Conservation (phyloP, 345 rosid genomes). For the Aurinia saxatilis region DNA sequence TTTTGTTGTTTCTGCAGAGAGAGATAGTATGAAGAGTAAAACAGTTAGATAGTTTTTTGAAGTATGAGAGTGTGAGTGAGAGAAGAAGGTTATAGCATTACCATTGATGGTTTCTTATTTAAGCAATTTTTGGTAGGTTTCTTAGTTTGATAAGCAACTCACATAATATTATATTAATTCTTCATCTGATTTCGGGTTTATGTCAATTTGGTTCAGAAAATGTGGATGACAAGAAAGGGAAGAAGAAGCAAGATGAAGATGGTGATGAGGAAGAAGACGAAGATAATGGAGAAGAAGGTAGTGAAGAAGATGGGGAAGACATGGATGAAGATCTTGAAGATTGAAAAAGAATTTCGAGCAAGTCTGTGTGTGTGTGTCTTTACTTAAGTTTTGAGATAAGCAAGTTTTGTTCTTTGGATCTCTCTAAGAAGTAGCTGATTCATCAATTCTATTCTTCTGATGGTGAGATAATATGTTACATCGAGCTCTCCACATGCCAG, state of each 20-base stretch:
- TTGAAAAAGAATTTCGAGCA: not conserved
- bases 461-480: too few relatives aligned
- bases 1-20: too few relatives aligned
- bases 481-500: too few relatives aligned
- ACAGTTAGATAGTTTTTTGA: too few relatives aligned
- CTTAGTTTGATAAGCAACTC: too few relatives aligned
- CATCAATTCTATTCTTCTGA: not conserved
- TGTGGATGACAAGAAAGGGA: conserved; percentile 23
- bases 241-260: conserved; percentile 3
- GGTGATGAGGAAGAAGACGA: not conserved
- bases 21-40: too few relatives aligned
- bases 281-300: conserved; percentile 5
- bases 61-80: too few relatives aligned
- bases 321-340: conserved; percentile 29
- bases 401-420: conserved; percentile 18
- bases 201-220: conserved; percentile 20
- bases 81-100: too few relatives aligned
- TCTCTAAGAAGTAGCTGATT: not conserved
- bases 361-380: conserved; percentile 2
- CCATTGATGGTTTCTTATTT: too few relatives aligned
- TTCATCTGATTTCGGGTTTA: not conserved
- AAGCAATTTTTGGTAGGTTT: too few relatives aligned
- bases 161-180: too few relatives aligned
- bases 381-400: not conserved
- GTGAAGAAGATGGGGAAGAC: conserved; percentile 19